Evolutionary conservation across 2,329 filamentous ascomycete species (phyloP).

Genomic region (Nannizziopsis arthrosporioides): DNA sequence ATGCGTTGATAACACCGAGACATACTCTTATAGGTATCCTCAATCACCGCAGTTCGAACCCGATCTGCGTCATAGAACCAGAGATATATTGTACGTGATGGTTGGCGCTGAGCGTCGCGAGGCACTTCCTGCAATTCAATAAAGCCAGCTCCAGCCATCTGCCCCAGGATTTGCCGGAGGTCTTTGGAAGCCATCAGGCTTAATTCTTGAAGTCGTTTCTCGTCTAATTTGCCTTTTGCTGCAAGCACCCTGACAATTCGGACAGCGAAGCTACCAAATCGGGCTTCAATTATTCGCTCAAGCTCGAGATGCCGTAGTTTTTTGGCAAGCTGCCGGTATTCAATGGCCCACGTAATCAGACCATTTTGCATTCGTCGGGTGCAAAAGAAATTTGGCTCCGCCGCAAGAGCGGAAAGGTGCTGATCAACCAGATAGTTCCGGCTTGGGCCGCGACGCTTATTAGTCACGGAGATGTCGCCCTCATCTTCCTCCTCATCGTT

Average conservation of each 20-base stretch:
- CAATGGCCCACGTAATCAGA: constrained; percentile 67
- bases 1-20: constrained; percentile 70
- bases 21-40: constrained; percentile 84
- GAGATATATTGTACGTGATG: constrained; percentile 75
- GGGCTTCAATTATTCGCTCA: constrained; percentile 66
- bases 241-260: constrained; percentile 77
- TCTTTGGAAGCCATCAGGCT: constrained; percentile 77
- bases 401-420: constrained; percentile 40
- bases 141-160: constrained; percentile 75
- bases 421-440: constrained; percentile 29
- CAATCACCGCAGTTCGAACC: constrained; percentile 57
- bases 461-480: constrained; percentile 37
- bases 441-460: constrained; percentile 11
- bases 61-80: constrained; percentile 80
- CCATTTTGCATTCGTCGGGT: constrained; percentile 34
- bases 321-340: constrained; percentile 62
- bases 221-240: constrained; percentile 84
- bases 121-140: constrained; percentile 92
- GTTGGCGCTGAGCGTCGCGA: constrained; percentile 68
- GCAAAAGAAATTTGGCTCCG: constrained; percentile 30
- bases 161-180: constrained; percentile 69
- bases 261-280: constrained; percentile 63
- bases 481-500: constrained; percentile 37
- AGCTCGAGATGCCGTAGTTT: constrained; percentile 65
- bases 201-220: constrained; percentile 71